Evolutionary conservation across 176 grass and related monocot species (phyloP).

Genomic region (Aegilops longissima): DNA sequence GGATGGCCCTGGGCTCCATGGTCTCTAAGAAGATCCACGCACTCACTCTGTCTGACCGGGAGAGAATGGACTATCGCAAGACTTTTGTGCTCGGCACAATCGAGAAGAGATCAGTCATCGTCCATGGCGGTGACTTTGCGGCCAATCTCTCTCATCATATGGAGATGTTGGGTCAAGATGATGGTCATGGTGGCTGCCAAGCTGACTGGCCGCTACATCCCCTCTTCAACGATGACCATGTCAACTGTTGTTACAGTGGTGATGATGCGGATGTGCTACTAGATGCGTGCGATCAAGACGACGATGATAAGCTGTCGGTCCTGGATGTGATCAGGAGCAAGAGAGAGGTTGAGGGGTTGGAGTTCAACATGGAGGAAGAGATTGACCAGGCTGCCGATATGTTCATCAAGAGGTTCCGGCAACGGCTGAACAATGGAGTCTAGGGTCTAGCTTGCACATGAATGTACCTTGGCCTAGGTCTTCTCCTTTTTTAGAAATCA

Average conservation of each 20-base stretch:
- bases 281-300: not conserved
- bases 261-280: not conserved
- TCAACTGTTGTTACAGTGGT: not conserved
- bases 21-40: not conserved
- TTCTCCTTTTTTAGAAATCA: not conserved
- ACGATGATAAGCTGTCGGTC: conserved; percentile 34
- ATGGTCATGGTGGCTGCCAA: not conserved
- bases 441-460: not conserved
- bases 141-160: not conserved
- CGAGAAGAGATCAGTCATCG: too few relatives aligned
- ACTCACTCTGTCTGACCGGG: not conserved
- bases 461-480: not conserved
- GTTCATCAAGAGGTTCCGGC: conserved; percentile 70
- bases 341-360: conserved; percentile 49
- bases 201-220: not conserved
- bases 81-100: not conserved
- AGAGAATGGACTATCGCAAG: not conserved
- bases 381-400: conserved; percentile 73
- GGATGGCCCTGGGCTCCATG: not conserved
- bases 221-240: not conserved
- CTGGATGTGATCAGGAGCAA: conserved; percentile 67
- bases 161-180: not conserved
- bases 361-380: conserved; percentile 68
- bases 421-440: conserved; percentile 49
- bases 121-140: not conserved